These are phyloP conservation scores for Agaricales sp. DNA, from an alignment of 1,284 basidiomycete genomes.

Conservation along the genomic window DNA sequence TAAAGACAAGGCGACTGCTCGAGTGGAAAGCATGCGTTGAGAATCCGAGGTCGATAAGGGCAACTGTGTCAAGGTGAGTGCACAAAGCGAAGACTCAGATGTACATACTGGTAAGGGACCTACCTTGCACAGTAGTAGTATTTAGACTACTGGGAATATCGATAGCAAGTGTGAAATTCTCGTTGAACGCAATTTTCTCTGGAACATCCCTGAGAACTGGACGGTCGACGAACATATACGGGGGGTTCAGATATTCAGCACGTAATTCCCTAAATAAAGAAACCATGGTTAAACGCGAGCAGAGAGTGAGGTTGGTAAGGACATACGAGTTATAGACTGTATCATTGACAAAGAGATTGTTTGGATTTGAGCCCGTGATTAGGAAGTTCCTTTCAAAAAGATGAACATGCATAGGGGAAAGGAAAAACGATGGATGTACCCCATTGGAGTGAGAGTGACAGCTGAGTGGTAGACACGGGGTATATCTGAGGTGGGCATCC, in stretches of 20 bases:
- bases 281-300: too few species aligned
- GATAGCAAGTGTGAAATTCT: neutral
- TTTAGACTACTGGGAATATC: conserved; percentile 7
- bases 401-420: neutral
- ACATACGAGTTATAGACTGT: neutral
- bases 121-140: neutral
- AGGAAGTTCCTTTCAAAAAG: neutral
- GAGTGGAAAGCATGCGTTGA: neutral
- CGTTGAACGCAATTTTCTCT: neutral
- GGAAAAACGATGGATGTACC: neutral
- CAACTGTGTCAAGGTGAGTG: neutral
- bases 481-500: neutral
- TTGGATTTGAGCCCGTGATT: neutral
- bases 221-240: neutral
- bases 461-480: neutral
- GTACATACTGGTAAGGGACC: neutral
- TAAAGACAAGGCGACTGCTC: neutral
- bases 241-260: neutral
- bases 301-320: neutral
- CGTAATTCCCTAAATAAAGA: neutral
- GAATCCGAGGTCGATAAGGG: neutral
- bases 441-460: neutral
- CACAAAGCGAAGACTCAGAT: neutral
- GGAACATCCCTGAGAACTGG: neutral
- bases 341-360: neutral